A percentile compares a stretch with the other conserved stretches of the same genome.
Conservation (phyloP, 345 rosid genomes). For the Eucalyptus tenuipes region DNA sequence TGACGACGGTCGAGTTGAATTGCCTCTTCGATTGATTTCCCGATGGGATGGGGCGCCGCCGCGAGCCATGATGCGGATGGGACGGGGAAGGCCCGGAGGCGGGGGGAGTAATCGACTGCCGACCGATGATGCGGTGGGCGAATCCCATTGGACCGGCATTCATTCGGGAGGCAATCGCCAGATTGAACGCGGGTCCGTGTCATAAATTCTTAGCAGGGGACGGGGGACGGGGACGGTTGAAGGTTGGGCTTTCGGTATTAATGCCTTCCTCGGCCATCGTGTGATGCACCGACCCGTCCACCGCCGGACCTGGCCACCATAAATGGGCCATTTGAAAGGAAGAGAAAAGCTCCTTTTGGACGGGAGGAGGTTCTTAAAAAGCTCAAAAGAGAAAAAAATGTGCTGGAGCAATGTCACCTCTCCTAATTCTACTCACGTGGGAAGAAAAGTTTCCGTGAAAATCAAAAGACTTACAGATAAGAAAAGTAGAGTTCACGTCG, state of each 20-base stretch:
- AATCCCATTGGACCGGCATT: neutral
- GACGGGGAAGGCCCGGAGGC: too few relatives aligned
- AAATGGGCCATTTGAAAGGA: neutral
- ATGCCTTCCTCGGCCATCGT: neutral
- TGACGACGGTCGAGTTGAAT: neutral
- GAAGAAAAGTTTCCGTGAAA: rapidly evolving
- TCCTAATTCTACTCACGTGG: too few relatives aligned
- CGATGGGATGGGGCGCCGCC: neutral
- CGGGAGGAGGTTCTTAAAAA: too few relatives aligned
- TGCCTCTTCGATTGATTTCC: neutral
- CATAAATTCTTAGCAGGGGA: neutral
- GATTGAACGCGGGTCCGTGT: neutral
- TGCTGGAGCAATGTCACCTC: too few relatives aligned
- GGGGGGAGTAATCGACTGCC: too few relatives aligned
- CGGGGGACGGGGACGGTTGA: neutral
- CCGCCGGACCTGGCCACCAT: neutral
- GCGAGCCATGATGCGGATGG: neutral
- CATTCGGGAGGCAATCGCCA: neutral
- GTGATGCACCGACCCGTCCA: neutral
- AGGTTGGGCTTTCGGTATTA: neutral
- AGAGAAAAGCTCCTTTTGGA: too few relatives aligned
- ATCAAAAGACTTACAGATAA: too few relatives aligned
- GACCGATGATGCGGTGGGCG: neutral
- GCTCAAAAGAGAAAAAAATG: too few relatives aligned
- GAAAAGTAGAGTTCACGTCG: too few relatives aligned